Conservation (phyloP, 75 land plant genomes). For the Picea glauca region DNA sequence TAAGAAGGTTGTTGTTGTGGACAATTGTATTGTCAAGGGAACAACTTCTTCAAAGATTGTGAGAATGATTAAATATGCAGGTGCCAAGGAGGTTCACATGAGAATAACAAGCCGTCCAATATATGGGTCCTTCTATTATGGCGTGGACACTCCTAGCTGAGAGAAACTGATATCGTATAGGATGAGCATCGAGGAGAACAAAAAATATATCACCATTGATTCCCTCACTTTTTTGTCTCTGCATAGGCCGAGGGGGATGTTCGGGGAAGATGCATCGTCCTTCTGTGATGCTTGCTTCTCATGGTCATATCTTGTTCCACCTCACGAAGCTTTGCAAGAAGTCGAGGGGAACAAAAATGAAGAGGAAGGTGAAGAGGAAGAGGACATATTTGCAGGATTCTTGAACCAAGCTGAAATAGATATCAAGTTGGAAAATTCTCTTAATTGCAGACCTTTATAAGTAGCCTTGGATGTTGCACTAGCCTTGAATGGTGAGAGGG, state of each 20-base stretch:
- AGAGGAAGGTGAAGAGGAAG: not conserved
- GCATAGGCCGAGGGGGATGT: slow-evolving; percentile 22
- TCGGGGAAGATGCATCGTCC: slow-evolving; percentile 14
- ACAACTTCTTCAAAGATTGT: slow-evolving; percentile 93
- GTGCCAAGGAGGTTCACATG: slow-evolving; percentile 92
- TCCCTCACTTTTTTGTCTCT: slow-evolving; percentile 23
- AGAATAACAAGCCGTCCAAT: slow-evolving; percentile 96
- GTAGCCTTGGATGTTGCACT: too few relatives aligned
- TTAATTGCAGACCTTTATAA: too few relatives aligned
- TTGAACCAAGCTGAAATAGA: too few relatives aligned
- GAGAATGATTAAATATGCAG: slow-evolving; percentile 74
- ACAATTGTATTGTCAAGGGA: slow-evolving; percentile 92
- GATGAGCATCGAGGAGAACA: slow-evolving; percentile 13
- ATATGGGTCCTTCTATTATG: slow-evolving; percentile 87
- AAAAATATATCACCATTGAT: slow-evolving; percentile 17
- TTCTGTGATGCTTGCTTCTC: slow-evolving; percentile 31
- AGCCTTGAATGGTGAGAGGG: too few relatives aligned
- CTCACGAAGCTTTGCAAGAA: slow-evolving; percentile 1
- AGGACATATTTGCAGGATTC: too few relatives aligned
- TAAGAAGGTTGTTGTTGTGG: slow-evolving; percentile 32
- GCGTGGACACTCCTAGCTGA: slow-evolving; percentile 83
- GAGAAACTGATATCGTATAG: slow-evolving; percentile 74
- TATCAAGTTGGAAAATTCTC: too few relatives aligned
- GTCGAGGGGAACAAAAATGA: not conserved
- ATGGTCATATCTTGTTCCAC: slow-evolving; percentile 10